Conservation (phyloP, 805 yeast species). For the Suhomyces emberorum region DNA sequence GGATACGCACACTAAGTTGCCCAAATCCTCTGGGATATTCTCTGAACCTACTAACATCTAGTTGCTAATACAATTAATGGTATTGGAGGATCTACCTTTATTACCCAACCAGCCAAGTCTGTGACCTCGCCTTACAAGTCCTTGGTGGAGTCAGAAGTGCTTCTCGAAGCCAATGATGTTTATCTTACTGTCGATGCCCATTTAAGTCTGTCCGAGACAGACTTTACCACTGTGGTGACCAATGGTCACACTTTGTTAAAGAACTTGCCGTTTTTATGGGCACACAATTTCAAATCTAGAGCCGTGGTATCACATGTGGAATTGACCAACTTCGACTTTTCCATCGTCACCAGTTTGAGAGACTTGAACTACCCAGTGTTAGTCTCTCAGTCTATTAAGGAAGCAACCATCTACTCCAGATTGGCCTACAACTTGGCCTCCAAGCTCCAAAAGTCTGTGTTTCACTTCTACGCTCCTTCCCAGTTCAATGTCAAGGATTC, state of each 20-base stretch:
- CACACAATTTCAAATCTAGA: constrained; percentile 29
- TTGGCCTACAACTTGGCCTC: constrained; percentile 58
- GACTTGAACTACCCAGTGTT: constrained; percentile 63
- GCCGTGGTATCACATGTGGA: constrained; percentile 62
- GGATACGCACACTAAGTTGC: too few relatives aligned
- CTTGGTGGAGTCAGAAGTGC: constrained; percentile 18
- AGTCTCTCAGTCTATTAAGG: constrained; percentile 60
- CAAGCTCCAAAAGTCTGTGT: constrained; percentile 50
- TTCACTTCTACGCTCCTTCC: constrained; percentile 61
- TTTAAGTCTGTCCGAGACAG: constrained; percentile 14
- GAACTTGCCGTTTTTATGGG: constrained; percentile 57
- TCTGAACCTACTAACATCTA: constrained; percentile 11
- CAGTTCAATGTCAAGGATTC: constrained; percentile 12
- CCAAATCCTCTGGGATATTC: too few relatives aligned
- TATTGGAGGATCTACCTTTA: constrained; percentile 34
- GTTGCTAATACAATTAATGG: constrained; percentile 28
- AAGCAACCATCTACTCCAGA: constrained; percentile 51
- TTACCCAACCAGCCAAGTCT: constrained; percentile 47
- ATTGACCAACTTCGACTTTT: constrained; percentile 59
- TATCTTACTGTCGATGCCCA: constrained; percentile 41
- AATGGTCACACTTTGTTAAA: constrained; percentile 52
- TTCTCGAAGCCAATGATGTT: constrained; percentile 53
- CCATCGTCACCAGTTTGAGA: constrained; percentile 66
- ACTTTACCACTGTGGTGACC: constrained; percentile 47
- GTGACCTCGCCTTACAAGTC: constrained; percentile 29